Percentiles rank a stretch among this genome's conserved stretches.
These are phyloP conservation scores for Termitomyces sp. DNA, from an alignment of 768 basidiomycete genomes.

Conservation along the genomic window DNA sequence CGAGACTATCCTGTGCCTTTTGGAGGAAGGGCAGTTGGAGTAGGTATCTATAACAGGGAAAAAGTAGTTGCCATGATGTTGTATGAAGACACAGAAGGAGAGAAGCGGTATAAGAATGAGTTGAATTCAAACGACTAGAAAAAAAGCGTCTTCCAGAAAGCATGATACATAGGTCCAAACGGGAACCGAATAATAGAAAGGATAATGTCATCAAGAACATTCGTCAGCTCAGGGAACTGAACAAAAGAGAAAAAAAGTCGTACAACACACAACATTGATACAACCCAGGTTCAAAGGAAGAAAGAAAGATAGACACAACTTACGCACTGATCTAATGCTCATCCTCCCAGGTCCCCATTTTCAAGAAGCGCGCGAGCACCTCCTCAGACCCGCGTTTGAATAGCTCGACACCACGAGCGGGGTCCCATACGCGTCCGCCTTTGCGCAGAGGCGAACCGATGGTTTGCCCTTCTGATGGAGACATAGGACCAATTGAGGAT, in stretches of 20 bases:
- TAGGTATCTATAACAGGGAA: not conserved
- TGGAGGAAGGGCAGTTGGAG: not conserved
- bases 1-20: not conserved
- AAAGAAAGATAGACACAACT: not conserved
- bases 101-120: not conserved
- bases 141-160: not conserved
- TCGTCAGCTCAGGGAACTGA: not conserved
- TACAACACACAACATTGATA: not conserved
- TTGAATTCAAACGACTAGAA: not conserved
- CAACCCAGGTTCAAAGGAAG: not conserved
- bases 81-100: not conserved
- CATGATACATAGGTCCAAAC: not conserved
- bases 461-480: slow-evolving; percentile 38
- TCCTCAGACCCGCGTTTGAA: slow-evolving; percentile 89
- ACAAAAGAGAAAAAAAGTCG: not conserved
- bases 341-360: slow-evolving; percentile 69
- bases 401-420: slow-evolving; percentile 75
- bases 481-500: slow-evolving; percentile 50
- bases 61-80: not conserved
- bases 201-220: not conserved
- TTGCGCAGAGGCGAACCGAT: slow-evolving; percentile 31
- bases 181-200: not conserved
- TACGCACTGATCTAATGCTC: slow-evolving; percentile 21
- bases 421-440: slow-evolving; percentile 76
- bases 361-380: slow-evolving; percentile 78